Evolutionary conservation across 306 rosid species (phyloP).

Genomic region (Lathyrus aphaca): DNA sequence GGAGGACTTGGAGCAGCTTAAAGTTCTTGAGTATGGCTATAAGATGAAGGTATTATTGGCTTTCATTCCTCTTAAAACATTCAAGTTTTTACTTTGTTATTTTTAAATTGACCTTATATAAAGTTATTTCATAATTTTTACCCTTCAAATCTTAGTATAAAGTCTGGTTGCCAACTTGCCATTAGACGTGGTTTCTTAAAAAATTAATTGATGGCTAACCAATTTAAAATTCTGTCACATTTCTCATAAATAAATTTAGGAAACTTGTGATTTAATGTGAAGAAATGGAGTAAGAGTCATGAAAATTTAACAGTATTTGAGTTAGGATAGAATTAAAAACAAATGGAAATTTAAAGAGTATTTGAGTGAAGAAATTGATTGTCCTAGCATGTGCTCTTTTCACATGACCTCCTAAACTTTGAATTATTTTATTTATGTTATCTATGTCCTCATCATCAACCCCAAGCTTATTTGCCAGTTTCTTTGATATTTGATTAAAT

Average conservation of each 20-base stretch:
- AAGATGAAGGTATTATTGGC: conserved; percentile 78
- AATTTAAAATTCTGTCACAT: neutral
- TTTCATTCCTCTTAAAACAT: conserved; percentile 19
- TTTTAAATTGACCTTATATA: neutral
- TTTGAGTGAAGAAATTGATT: no score
- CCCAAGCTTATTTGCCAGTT: neutral
- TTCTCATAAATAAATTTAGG: no score
- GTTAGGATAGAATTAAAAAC: no score
- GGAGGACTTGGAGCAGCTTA: conserved; percentile 97
- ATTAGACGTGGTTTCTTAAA: conserved; percentile 6
- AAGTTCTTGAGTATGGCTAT: conserved; percentile 96
- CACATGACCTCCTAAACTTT: no score
- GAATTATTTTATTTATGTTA: no score
- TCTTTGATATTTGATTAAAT: conserved; percentile 27
- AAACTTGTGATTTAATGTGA: no score
- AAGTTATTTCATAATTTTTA: conserved; percentile 5
- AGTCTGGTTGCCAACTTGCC: conserved; percentile 12
- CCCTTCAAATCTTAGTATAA: conserved; percentile 21
- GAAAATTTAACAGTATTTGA: no score
- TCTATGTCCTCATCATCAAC: no score
- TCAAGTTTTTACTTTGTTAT: conserved; percentile 11
- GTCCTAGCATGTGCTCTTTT: no score
- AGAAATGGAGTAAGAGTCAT: no score
- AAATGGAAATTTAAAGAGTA: no score
- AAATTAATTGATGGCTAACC: neutral